Base-by-base conservation (phyloP, 2,329 filamentous ascomycete species). In the Alternaria novae-zelandiae region DNA sequence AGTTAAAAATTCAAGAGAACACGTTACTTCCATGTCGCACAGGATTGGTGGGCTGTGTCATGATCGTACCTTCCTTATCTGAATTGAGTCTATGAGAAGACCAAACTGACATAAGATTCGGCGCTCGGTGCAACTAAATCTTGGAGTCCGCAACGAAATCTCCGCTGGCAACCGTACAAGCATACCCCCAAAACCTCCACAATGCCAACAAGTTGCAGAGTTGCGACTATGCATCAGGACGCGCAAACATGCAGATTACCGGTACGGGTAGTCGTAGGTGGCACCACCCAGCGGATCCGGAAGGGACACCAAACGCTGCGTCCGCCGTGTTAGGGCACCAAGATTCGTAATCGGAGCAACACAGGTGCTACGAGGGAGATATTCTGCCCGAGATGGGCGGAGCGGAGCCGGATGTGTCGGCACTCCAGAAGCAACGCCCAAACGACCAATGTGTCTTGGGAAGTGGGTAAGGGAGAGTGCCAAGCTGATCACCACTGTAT, bases 1-100 rank as follows among this genome's bases (percentile, higher is more conserved):
- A 63, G 63, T 65, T 51, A 13, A 65, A 62, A 67, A 59, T 57
- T 47, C 25, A 63, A 63, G 62, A 63, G 49, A 59, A 25, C 32
- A 65, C 54, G 43, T 57, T 58, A 54, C 12, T 51, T 43, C 21
- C 41, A 47, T 17, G 45, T 57, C 30, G 23, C 28, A 53, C 13
- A 21, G 20, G 49, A 32, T 23, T 53, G 30, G 5, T 53, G 17
- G 17, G 3, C n/a, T 21, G 17, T 45, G 15, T 12, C 41, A 36
- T 49, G 57, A 54, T 59, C 36, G 30, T 13, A 41, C 23, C 47
- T 26, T 28, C 5, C 7, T 54, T 50, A 41, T 13, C 28, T 23
- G 28, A 23, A 17, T 23, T n/a, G 13, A 53, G 49, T 21, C 36
- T 41, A 23, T 23, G 20, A 36, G 17, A 41, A n/a, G 30, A 53